These are phyloP conservation scores for Termitomyces sp. DNA, from an alignment of 768 basidiomycete genomes.

Conservation along the genomic window DNA sequence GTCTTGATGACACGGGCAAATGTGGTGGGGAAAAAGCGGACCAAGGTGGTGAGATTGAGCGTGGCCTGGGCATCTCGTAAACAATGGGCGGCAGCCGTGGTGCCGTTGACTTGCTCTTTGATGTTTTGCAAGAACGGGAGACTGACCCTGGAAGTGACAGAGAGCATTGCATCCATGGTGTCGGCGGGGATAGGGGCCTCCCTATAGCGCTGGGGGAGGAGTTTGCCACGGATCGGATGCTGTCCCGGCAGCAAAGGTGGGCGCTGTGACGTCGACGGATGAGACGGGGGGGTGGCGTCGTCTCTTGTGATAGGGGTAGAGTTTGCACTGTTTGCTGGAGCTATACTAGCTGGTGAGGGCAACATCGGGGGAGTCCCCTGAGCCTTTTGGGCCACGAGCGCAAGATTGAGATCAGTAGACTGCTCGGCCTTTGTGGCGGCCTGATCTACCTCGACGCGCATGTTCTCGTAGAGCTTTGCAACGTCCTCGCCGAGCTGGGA, in stretches of 20 bases:
- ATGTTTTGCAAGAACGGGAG: conserved; percentile 35
- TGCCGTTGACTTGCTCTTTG: conserved; percentile 35
- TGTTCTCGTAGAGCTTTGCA: conserved; percentile 28
- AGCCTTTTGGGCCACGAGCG: conserved; percentile 28
- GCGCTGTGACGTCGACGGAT: conserved; percentile 26
- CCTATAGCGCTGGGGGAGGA: conserved; percentile 33
- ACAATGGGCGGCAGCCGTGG: conserved; percentile 37
- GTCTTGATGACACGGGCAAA: conserved; percentile 70
- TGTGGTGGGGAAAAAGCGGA: conserved; percentile 69
- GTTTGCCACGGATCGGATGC: conserved; percentile 28
- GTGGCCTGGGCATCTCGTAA: conserved; percentile 45
- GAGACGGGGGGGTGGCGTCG: conserved; percentile 43
- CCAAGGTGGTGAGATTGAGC: conserved; percentile 62
- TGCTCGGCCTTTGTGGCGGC: conserved; percentile 36
- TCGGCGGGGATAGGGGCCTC: conserved; percentile 35
- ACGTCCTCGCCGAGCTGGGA: conserved; percentile 33
- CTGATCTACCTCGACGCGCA: conserved; percentile 31
- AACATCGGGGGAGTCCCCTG: conserved; percentile 67
- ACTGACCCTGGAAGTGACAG: conserved; percentile 38
- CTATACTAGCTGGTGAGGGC: conserved; percentile 71
- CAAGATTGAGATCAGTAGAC: conserved; percentile 17
- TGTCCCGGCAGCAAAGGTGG: conserved; percentile 24
- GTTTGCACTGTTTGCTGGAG: conserved; percentile 62
- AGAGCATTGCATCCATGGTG: conserved; percentile 37
- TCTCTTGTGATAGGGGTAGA: conserved; percentile 69